phyloP scores from a whole-genome alignment of 2,329 filamentous ascomycete species.

The Arthrinium puccinioides region DNA sequence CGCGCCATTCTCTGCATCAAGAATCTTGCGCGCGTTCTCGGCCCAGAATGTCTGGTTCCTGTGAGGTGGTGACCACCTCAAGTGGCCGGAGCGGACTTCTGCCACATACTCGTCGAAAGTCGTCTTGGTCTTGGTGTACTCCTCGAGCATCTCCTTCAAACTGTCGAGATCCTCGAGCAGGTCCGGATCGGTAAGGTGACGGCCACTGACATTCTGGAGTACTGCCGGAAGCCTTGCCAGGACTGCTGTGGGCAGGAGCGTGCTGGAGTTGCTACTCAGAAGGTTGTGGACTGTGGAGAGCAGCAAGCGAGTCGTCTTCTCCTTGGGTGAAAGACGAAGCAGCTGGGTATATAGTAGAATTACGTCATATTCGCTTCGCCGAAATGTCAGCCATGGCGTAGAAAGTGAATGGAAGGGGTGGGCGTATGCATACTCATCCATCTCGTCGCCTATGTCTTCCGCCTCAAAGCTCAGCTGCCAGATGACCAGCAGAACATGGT shows the following conservation, averaged over 20 bases:
- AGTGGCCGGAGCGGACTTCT: slow-evolving; percentile 77
- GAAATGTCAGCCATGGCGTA: background rate
- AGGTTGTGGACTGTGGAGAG: slow-evolving; percentile 87
- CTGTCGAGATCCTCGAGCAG: slow-evolving; percentile 54
- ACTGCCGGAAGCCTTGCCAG: slow-evolving; percentile 71
- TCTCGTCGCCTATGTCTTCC: slow-evolving; percentile 60
- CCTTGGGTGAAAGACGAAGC: slow-evolving; percentile 86
- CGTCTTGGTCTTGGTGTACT: slow-evolving; percentile 63
- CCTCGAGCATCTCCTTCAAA: slow-evolving; percentile 56
- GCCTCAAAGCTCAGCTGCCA: slow-evolving; percentile 98
- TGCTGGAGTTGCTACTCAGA: slow-evolving; percentile 60
- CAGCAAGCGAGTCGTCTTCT: slow-evolving; percentile 91
- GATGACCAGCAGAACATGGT: slow-evolving; percentile 85
- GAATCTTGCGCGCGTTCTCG: slow-evolving; percentile 80
- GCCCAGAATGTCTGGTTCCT: slow-evolving; percentile 83
- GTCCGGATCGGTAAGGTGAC: slow-evolving; percentile 58
- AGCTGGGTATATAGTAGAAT: slow-evolving; percentile 88
- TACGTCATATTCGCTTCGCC: slow-evolving; percentile 80
- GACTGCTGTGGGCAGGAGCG: slow-evolving; percentile 75
- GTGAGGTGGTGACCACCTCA: slow-evolving; percentile 90
- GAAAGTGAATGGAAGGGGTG: background rate
- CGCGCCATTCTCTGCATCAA: slow-evolving; percentile 75
- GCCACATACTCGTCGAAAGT: slow-evolving; percentile 86
- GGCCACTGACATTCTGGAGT: slow-evolving; percentile 54
- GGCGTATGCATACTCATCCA: slow-evolving; percentile 65